Base-by-base conservation (phyloP, 352 stramenopile species). In the Pythium rhizo-oryzae region DNA sequence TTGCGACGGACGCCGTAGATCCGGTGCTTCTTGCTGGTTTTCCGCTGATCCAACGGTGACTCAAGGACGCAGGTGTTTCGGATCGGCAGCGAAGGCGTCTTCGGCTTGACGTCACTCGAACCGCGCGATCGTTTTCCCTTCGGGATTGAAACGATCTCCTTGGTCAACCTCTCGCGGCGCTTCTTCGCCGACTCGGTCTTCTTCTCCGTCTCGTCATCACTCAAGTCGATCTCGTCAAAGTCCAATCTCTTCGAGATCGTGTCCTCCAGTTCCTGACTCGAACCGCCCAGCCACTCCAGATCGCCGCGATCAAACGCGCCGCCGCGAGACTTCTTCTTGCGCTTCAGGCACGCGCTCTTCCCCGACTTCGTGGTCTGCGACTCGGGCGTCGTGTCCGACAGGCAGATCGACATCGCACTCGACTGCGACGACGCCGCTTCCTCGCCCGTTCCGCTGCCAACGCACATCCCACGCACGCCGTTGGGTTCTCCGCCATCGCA, bases 21-120 rank as follows among this genome's bases (percentile, higher is more conserved):
- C 4, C 52, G 51, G 11, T 53, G 58, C 35, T 63, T 59, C 4
- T 58, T 37, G 7, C 19, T 43, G 16, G 51, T 67, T 6, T 43
- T 30, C n/a, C 37, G 51, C 11, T 35, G 35, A 33, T 74, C 61
- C 24, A 55, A n/a, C 8, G 65, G 70, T 12, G 70, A 77, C 6
- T 62, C 50, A 28, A 77, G 59, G 18, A 67, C 54, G 59, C 70
- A 77, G 16, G 70, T 73, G 56, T 77, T 77, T 8, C 47, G 61
- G 16, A 77, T 59, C 8, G 52, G 60, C 18, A 8, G 2, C 3
- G 41, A 47, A 2, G 41, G 41, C 41, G 41, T 47, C 41, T 47
- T 47, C 2, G 41, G 46, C 35, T 47, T 56, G 28, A 43, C 52
- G 21, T 35, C 18, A 33, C 39, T 50, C 41, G 41, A 19, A n/a